Evolutionary conservation across 495 filamentous ascomycete species (phyloP), one percentile per base, ranked within the genome.

Genomic region (Penicillium egyptiacum): DNA sequence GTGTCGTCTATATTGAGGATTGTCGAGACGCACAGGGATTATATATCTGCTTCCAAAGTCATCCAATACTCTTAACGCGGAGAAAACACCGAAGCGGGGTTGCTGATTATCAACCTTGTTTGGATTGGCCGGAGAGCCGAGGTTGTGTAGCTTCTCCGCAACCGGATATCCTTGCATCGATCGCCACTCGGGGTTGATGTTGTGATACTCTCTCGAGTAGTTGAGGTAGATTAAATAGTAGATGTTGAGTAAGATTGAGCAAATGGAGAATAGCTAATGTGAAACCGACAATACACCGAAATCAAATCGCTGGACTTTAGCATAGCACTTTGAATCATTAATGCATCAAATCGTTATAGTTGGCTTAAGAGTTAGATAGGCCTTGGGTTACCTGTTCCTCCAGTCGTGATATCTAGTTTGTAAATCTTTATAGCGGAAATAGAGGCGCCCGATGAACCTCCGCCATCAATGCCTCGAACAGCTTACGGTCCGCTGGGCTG

Each of bases 401-500:
- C 5, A 37, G 12, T 14, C 28, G 7, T 37, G 11, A 45, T 26
- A 30, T 17, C 2, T 37, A 23, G 31, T 19, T 22, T 43, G 41
- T n/a, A 49, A 5, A 22, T 8, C 23, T 16, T 39, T 17, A 60
- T 2, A 42, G 17, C 5, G 9, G 62, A 47, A 37, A 51, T 20
- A 43, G 50, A 55, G 30, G 52, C 17, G 59, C 65, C 11, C 37
- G 52, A 16, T 62, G 43, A 9, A 59, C 52, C 55, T 67, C 63
- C n/a, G 44, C 58, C 26, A 65, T 56, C 22, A 68, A 40, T 2
- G 56, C 67, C 0, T 67, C 57, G 31, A 67, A 64, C n/a, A 66
- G 55, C 17, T 53, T 48, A n/a, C 47, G 57, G 37, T 69, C 66
- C 12, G 58, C 56, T 12, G 45, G 28, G 41, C 30, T 62, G 6